Evolutionary conservation across 2,329 filamentous ascomycete genomes (phyloP), one percentile per base, ranked within the genome.

Genomic region (Penicillium occitanis): DNA sequence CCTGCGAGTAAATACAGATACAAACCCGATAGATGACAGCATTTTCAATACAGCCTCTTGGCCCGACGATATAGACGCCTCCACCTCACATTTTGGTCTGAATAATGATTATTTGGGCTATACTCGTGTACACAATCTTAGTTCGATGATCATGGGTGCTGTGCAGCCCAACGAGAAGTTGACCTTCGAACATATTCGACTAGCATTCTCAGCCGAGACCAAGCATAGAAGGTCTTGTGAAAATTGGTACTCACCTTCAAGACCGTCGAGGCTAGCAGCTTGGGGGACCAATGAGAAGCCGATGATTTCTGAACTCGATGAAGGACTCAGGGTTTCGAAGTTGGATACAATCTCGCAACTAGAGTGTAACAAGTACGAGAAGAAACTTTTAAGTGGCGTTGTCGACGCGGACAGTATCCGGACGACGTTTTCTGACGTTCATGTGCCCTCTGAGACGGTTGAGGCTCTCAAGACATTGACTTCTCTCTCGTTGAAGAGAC

Each of bases 401-500:
- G 88, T 97, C 42, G 88, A 97, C 73, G 87, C 91, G 6, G 84
- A 89, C 57, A 91, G 91, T 72, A 92, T 99, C 70, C 88, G 88
- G 68, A 96, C 91, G 0, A 96, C 92, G 0, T 99, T 98, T 74
- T 84, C 87, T 28, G 91, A 97, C 75, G 90, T 99, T 22, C 92
- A 96, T 72, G 92, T 90, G 1, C 88, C 93, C 0, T 79, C 84
- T 0, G 92, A 93, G 67, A 97, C 92, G 1, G 90, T 96, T 35
- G 91, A 95, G 25, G 91, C 93, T 0, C 84, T 99, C 64, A 93
- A 94, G 75, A 92, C 92, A 5, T 85, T 98, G 61, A 99, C 95
- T 0, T 92, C 91, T 0, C 83, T 99, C 19, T 95, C 93, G 0
- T 84, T 99, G 5, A 84, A 92, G 61, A 88, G 94, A 0, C 95